Evolutionary conservation across 176 grass and related monocot genomes (phyloP), one percentile per base, ranked within the genome.

Genomic region (Musa itinerans): DNA sequence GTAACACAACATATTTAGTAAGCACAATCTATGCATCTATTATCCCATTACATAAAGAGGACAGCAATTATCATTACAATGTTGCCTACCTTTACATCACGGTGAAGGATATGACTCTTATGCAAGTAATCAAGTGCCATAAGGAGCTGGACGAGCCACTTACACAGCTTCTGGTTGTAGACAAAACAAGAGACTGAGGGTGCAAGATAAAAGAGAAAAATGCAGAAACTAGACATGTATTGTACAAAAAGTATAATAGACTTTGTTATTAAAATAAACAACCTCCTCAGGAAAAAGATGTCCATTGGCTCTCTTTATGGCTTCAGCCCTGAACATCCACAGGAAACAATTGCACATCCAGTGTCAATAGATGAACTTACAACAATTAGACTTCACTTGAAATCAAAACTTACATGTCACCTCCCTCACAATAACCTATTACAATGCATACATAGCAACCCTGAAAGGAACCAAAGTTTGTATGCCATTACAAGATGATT

Each of bases 371-470:
- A 79, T 68, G 76, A 43, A 6, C 34, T 26, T 62, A 71, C 51
- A 68, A 7, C 11, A 53, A 48, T 59, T n/a, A 52, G 27, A 64
- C 11, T 65, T 64, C 56, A 80, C 57, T 58, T 14, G 9, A 79
- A 53, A 89, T 74, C 17, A 56, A 34, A 53, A 81, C 83, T 82
- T 93, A 97, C 94, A 97, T 93, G 84, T 97, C 94, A 63, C 94
- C 94, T 79, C 90, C 90, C 75, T 93, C 86, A 51, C 94, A 97
- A 68, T 93, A 97, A 68, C 88, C 88, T 22, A 97, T 97, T 19
- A 97, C 78, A 53, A 97, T 97, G 83, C 94, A 97, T 55, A 96
- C 89, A 76, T 92, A 92, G 81, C 93, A 96, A 53, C 87, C 93
- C 93, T 96, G 89, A 75, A 67, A 61, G 8, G 71, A 50, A 81